phyloP scores from a whole-genome alignment of 805 yeast genomes.

The Yarrowia sp. region DNA sequence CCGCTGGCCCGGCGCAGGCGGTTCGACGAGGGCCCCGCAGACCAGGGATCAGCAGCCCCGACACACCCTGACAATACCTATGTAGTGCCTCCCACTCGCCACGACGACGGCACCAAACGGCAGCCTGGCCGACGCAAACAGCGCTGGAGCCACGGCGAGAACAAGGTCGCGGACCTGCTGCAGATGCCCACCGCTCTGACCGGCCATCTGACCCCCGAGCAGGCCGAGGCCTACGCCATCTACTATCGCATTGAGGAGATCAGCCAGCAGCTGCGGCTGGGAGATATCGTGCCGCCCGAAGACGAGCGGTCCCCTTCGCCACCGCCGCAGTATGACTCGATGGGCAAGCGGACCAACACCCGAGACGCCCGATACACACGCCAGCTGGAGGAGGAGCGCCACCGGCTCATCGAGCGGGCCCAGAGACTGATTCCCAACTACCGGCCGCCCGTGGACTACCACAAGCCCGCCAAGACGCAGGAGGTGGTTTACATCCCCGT shows the following conservation, averaged over 20 bases:
- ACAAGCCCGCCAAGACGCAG: slow-evolving; percentile 69
- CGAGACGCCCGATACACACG: slow-evolving; percentile 70
- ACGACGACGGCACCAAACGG: slow-evolving; percentile 36
- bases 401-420: slow-evolving; percentile 77
- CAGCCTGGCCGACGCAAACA: slow-evolving; percentile 42
- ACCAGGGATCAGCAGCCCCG: slow-evolving; percentile 15
- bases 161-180: slow-evolving; percentile 45
- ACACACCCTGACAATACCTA: slow-evolving; percentile 15
- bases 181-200: slow-evolving; percentile 54
- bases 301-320: slow-evolving; percentile 78
- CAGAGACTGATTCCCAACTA: slow-evolving; percentile 74
- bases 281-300: slow-evolving; percentile 58
- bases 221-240: slow-evolving; percentile 70
- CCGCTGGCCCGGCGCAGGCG: slow-evolving; percentile 39
- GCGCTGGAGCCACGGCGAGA: slow-evolving; percentile 49
- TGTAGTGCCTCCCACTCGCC: slow-evolving; percentile 35
- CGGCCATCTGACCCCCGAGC: slow-evolving; percentile 72
- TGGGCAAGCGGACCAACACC: slow-evolving; percentile 87
- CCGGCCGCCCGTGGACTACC: slow-evolving; percentile 79
- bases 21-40: slow-evolving; percentile 37
- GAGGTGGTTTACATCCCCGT: slow-evolving; percentile 89
- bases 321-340: slow-evolving; percentile 84
- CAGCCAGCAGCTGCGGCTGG: slow-evolving; percentile 61
- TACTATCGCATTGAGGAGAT: slow-evolving; percentile 82
- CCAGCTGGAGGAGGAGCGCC: slow-evolving; percentile 78